phyloP scores from a whole-genome alignment of 257 asterid genomes.

The Cinchona pubescens region DNA sequence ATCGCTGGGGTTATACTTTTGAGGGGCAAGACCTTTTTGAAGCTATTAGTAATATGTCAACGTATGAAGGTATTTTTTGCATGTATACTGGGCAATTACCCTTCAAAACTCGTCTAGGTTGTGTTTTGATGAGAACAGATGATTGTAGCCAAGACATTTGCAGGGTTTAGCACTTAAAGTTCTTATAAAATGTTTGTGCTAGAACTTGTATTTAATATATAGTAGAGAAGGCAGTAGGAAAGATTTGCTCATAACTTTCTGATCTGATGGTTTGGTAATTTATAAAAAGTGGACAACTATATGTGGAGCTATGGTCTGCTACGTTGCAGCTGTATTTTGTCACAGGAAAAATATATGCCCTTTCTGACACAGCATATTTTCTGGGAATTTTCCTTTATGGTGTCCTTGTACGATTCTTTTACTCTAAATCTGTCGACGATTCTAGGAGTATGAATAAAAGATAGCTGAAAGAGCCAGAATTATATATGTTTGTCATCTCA shows the following conservation, averaged over 20 bases:
- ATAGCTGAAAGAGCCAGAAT: neutral
- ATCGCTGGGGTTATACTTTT: conserved; percentile 93
- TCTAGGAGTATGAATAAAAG: neutral
- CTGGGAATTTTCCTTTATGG: neutral
- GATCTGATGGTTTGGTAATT: neutral
- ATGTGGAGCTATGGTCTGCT: neutral
- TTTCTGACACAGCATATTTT: neutral
- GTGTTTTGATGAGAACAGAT: neutral
- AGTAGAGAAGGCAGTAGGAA: neutral
- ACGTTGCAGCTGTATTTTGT: neutral
- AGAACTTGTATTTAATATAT: neutral
- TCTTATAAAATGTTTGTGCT: neutral
- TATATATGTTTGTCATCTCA: neutral
- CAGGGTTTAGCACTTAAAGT: neutral
- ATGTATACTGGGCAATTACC: neutral
- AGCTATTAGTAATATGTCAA: conserved; percentile 37
- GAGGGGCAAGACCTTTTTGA: conserved; percentile 81
- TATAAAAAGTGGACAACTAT: neutral
- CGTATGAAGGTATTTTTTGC: conserved; percentile 47
- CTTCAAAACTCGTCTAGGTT: neutral
- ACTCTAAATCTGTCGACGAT: neutral
- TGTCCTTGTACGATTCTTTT: neutral
- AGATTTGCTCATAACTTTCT: neutral
- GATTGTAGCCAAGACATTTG: neutral
- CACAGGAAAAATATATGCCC: neutral